A percentile compares a stretch with the other conserved stretches of the same genome.
Evolutionary conservation across 2,329 filamentous ascomycete species (phyloP).

Genomic region (Phaeosphaeria sp.): DNA sequence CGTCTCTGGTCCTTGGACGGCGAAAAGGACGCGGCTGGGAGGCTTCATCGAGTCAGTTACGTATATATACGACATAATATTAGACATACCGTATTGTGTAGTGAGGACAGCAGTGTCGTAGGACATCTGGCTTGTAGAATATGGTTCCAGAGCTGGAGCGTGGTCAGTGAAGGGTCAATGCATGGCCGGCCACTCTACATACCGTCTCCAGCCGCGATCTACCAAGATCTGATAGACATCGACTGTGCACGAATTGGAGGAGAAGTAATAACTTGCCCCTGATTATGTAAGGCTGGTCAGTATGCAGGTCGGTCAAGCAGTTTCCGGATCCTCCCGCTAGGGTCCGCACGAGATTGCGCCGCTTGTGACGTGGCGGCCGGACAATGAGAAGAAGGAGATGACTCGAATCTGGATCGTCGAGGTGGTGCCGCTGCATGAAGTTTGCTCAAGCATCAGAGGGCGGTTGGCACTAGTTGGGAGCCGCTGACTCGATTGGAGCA

Average conservation of each 20-base stretch:
- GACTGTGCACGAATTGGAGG: conserved; percentile 65
- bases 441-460: conserved; percentile 8
- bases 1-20: conserved; percentile 76
- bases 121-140: conserved; percentile 80
- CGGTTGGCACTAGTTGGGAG: conserved; percentile 19
- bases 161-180: conserved; percentile 11
- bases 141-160: conserved; percentile 59
- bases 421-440: neutral
- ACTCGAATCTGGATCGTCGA: conserved; percentile 1
- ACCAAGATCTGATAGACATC: conserved; percentile 74
- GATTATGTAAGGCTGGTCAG: conserved; percentile 37
- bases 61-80: neutral
- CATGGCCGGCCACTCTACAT: conserved; percentile 32
- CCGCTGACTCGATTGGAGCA: conserved; percentile 15
- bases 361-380: conserved; percentile 18
- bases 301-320: conserved; percentile 7
- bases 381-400: conserved; percentile 1
- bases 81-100: conserved; percentile 71
- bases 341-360: neutral
- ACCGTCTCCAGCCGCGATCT: conserved; percentile 80
- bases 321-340: conserved; percentile 18
- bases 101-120: conserved; percentile 86
- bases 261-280: conserved; percentile 78
- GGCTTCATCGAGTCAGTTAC: conserved; percentile 48
- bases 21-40: conserved; percentile 70